Conservation (phyloP, 2,329 filamentous ascomycete species). For the Catunica adiposa region DNA sequence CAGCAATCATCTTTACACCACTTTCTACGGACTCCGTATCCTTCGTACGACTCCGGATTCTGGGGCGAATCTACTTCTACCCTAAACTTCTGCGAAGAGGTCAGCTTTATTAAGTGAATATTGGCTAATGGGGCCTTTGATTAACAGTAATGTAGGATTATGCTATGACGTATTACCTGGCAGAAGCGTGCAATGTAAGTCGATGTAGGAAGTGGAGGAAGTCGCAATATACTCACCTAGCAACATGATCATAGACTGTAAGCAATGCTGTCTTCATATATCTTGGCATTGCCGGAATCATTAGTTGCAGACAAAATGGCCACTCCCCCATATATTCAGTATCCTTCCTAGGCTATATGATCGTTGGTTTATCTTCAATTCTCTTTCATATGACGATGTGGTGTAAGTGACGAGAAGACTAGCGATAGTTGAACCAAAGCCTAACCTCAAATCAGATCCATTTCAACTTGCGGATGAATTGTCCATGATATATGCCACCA, state of each 20-base stretch:
- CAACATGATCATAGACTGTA: constrained; percentile 35
- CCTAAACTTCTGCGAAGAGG: constrained; percentile 64
- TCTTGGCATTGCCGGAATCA: constrained; percentile 58
- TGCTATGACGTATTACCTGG: constrained; percentile 58
- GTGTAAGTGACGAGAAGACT: constrained; percentile 24
- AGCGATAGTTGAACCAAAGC: background rate
- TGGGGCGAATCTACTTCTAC: constrained; percentile 32
- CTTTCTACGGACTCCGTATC: background rate
- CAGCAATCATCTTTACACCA: background rate
- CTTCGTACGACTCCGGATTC: constrained; percentile 27
- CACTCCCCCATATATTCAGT: constrained; percentile 65
- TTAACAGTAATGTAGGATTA: constrained; percentile 26
- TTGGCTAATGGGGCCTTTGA: background rate
- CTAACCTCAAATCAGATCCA: constrained; percentile 3
- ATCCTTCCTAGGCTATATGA: constrained; percentile 35
- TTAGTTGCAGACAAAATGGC: constrained; percentile 51
- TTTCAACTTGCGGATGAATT: constrained; percentile 44
- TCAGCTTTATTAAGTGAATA: background rate
- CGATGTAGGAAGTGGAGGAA: constrained; percentile 19
- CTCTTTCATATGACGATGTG: constrained; percentile 41
- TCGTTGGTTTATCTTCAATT: constrained; percentile 38
- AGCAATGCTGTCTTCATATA: constrained; percentile 73
- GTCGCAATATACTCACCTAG: background rate
- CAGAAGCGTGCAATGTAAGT: constrained; percentile 53
- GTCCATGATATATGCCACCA: constrained; percentile 44